Evolutionary conservation across 371 early-diverging fungal genomes (phyloP).

Genomic region (Mortierella sp.): DNA sequence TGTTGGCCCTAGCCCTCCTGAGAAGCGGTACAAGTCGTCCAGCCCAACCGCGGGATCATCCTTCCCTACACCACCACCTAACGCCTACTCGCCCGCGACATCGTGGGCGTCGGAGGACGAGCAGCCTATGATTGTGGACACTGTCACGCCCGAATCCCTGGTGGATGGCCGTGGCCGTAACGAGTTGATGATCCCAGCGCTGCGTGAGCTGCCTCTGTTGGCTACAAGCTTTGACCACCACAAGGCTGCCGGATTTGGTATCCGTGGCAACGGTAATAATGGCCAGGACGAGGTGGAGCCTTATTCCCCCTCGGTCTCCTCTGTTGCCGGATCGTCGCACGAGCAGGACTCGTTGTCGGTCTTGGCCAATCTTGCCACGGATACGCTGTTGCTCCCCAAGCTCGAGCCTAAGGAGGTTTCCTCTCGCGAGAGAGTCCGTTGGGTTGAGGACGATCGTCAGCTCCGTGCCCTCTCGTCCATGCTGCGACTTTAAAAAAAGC

Average conservation of each 20-base stretch:
- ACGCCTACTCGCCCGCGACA: constrained; percentile 33
- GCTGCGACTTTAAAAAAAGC: constrained; percentile 56
- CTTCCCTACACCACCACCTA: constrained; percentile 39
- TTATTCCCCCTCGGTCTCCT: constrained; percentile 23
- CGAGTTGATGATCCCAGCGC: constrained; percentile 36
- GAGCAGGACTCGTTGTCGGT: constrained; percentile 54
- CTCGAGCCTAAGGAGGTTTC: constrained; percentile 56
- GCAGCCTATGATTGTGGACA: constrained; percentile 33
- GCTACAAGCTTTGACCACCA: constrained; percentile 41
- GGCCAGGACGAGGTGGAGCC: constrained; percentile 12
- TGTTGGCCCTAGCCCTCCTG: constrained; percentile 19
- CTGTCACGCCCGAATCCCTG: constrained; percentile 31
- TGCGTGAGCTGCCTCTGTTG: constrained; percentile 33
- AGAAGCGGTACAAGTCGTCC: constrained; percentile 40
- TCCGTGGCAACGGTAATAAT: neutral
- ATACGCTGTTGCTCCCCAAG: constrained; percentile 43
- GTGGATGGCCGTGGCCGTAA: neutral
- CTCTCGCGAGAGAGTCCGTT: constrained; percentile 57
- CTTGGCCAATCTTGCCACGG: constrained; percentile 48
- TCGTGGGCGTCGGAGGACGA: constrained; percentile 56
- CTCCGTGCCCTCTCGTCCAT: constrained; percentile 59
- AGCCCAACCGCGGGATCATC: constrained; percentile 37
- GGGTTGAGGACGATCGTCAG: constrained; percentile 63
- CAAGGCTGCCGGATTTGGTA: constrained; percentile 21
- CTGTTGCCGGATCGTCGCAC: constrained; percentile 21